A percentile compares a stretch with the other conserved stretches of the same genome.
These are phyloP conservation scores for Fusarium mangiferae DNA, from an alignment of 2,329 filamentous ascomycete genomes.

Conservation along the genomic window DNA sequence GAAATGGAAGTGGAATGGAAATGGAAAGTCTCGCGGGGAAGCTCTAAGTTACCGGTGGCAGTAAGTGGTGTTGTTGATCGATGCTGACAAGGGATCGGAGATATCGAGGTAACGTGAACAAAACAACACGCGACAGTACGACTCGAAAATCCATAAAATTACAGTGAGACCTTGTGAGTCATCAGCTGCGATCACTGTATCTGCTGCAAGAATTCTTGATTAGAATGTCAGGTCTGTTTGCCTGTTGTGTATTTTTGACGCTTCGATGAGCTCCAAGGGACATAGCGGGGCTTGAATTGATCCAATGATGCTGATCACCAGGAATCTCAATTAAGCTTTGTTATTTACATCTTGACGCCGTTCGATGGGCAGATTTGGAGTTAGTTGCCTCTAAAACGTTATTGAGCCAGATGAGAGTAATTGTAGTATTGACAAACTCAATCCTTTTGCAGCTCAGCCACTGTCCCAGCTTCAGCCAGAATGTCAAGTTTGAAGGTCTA, in stretches of 20 bases:
- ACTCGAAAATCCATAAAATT: neutral
- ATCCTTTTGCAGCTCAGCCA: no score
- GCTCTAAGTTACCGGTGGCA: neutral
- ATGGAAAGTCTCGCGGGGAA: slow-evolving; percentile 22
- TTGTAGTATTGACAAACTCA: accelerated
- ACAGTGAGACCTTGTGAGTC: neutral
- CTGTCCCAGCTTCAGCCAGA: neutral
- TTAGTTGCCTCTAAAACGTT: no score
- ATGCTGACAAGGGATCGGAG: slow-evolving; percentile 15
- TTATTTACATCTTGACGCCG: neutral
- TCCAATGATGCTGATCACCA: neutral
- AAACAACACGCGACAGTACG: neutral
- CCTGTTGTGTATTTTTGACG: neutral
- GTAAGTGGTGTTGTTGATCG: slow-evolving; percentile 21
- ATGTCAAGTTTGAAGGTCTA: neutral
- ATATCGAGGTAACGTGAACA: slow-evolving; percentile 3
- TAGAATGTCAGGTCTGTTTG: neutral
- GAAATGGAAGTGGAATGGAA: slow-evolving; percentile 1
- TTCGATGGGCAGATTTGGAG: neutral
- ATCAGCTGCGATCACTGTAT: no score
- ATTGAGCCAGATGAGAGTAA: neutral
- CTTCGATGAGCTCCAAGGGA: accelerated
- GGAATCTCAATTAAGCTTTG: neutral
- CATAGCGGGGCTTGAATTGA: no score
- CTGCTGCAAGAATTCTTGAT: neutral